Evolutionary conservation across 305 asterid genomes (phyloP).

Genomic region (Fraxinus xanthoxyloides): DNA sequence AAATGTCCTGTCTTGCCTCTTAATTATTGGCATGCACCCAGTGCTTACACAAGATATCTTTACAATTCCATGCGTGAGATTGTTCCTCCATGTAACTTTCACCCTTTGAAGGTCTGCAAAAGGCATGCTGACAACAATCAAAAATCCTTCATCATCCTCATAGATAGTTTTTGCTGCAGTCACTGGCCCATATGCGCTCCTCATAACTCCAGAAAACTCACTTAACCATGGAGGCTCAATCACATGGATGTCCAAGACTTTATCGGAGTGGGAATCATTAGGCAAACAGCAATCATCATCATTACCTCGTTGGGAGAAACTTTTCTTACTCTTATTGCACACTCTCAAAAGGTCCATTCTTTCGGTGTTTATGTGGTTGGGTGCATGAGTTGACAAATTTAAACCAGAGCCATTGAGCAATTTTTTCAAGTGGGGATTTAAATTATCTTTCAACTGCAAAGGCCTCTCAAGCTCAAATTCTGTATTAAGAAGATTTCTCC

Average conservation of each 20-base stretch:
- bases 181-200: constrained; percentile 76
- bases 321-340: constrained; percentile 60
- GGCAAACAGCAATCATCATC: constrained; percentile 50
- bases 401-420: constrained; percentile 62
- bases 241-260: constrained; percentile 48
- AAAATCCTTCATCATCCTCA: constrained; percentile 71
- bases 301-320: constrained; percentile 45
- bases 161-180: constrained; percentile 79
- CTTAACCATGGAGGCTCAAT: constrained; percentile 66
- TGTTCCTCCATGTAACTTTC: constrained; percentile 87
- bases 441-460: constrained; percentile 38
- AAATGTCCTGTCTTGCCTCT: constrained; percentile 72
- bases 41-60: constrained; percentile 72
- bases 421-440: constrained; percentile 55
- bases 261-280: constrained; percentile 36
- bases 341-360: constrained; percentile 46
- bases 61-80: constrained; percentile 66
- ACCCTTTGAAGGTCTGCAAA: constrained; percentile 83
- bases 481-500: constrained; percentile 77
- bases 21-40: constrained; percentile 55
- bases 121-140: constrained; percentile 73
- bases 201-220: constrained; percentile 68
- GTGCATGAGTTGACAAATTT: constrained; percentile 56
- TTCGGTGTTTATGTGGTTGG: constrained; percentile 52
- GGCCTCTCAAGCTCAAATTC: constrained; percentile 74